Evolutionary conservation across 2,329 filamentous ascomycete genomes (phyloP).

Genomic region (Phialophora verrucosa): DNA sequence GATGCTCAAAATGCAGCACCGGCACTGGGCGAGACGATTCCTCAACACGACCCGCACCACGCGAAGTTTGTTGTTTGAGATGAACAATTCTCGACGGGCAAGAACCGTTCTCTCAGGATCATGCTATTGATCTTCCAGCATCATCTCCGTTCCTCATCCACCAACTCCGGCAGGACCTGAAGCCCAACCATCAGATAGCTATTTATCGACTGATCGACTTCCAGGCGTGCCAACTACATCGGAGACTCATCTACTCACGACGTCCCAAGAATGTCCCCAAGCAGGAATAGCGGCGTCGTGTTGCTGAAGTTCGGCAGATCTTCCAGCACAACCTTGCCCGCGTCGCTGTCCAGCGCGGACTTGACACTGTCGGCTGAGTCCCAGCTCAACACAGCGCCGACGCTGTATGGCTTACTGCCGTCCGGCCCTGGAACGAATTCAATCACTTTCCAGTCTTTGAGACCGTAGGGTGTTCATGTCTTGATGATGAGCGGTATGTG

Average conservation of each 20-base stretch:
- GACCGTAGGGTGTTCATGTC: too few relatives aligned
- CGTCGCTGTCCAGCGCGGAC: constrained; percentile 22
- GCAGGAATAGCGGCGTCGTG: constrained; percentile 28
- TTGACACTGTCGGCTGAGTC: constrained; percentile 29
- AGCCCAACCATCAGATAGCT: not conserved
- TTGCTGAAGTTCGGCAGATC: constrained; percentile 38
- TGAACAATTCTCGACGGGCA: not conserved
- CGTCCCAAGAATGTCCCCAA: constrained; percentile 24
- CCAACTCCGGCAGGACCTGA: not conserved
- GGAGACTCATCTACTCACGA: not conserved
- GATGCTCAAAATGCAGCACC: not conserved
- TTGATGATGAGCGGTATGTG: too few relatives aligned
- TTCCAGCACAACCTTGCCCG: constrained; percentile 22
- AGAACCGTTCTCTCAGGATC: not conserved
- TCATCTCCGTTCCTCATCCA: not conserved
- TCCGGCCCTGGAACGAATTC: too few relatives aligned
- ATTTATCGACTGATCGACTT: not conserved
- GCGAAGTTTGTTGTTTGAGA: not conserved
- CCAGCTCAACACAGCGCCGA: constrained; percentile 29
- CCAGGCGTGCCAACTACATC: not conserved
- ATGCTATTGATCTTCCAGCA: not conserved
- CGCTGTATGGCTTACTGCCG: constrained; percentile 18
- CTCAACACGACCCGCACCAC: not conserved
- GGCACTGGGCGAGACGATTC: not conserved
- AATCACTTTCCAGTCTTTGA: too few relatives aligned